Conservation (phyloP, 345 rosid species). For the Trapa bicornis region DNA sequence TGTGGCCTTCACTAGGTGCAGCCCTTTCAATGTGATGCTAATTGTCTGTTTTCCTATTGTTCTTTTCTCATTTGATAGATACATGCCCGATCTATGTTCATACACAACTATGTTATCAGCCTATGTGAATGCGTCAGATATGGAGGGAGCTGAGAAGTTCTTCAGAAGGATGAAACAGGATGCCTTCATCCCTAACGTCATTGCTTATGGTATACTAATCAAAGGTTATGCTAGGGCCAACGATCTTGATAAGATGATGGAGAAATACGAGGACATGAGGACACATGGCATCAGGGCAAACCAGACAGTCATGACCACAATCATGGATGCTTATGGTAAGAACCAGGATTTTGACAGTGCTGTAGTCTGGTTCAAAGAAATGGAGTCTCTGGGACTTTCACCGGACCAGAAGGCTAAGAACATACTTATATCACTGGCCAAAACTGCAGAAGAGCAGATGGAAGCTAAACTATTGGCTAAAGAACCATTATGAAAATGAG, state of each 20-base stretch:
- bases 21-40: not conserved
- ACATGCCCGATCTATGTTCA: constrained; percentile 66
- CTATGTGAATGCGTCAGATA: constrained; percentile 74
- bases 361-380: constrained; percentile 70
- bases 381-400: constrained; percentile 49
- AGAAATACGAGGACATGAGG: constrained; percentile 57
- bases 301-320: constrained; percentile 66
- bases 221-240: constrained; percentile 74
- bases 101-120: constrained; percentile 93
- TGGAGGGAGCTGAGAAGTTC: constrained; percentile 94
- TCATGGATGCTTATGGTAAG: constrained; percentile 89
- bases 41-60: not conserved
- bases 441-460: constrained; percentile 43
- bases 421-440: constrained; percentile 66
- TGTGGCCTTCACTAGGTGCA: not conserved
- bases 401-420: constrained; percentile 91
- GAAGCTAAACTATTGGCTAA: constrained; percentile 49
- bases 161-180: constrained; percentile 62
- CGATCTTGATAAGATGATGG: constrained; percentile 65
- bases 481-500: constrained; percentile 8
- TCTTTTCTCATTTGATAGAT: constrained; percentile 21
- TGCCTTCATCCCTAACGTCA: constrained; percentile 51
- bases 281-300: constrained; percentile 48
- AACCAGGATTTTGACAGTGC: constrained; percentile 73
- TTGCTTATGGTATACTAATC: constrained; percentile 71